Evolutionary conservation across 192 early-diverging fungal genomes (phyloP).

Genomic region (Coemansia sp.): DNA sequence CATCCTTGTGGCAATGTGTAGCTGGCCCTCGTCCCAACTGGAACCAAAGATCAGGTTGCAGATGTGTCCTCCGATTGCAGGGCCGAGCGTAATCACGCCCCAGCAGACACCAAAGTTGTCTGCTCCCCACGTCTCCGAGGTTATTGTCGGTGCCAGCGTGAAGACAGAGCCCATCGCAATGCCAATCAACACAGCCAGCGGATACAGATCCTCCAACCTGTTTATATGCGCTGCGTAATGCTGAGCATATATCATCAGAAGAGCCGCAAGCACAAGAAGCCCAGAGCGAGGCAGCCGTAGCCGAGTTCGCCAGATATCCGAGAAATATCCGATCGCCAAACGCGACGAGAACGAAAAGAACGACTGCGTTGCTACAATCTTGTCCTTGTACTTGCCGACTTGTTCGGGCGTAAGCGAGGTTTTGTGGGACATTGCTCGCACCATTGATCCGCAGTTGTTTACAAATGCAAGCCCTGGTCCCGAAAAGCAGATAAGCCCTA

Average conservation of each 20-base stretch:
- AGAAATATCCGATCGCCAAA: slow-evolving; percentile 40
- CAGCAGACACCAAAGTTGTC: slow-evolving; percentile 57
- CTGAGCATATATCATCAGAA: slow-evolving; percentile 52
- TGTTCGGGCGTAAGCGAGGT: slow-evolving; percentile 31
- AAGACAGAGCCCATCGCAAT: slow-evolving; percentile 50
- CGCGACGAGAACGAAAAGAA: slow-evolving; percentile 52
- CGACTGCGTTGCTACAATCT: slow-evolving; percentile 53
- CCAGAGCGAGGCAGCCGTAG: slow-evolving; percentile 43
- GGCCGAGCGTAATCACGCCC: slow-evolving; percentile 61
- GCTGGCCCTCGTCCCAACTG: slow-evolving; percentile 55
- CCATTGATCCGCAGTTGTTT: slow-evolving; percentile 56
- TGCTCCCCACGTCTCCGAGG: slow-evolving; percentile 54
- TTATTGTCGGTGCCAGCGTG: slow-evolving; percentile 52
- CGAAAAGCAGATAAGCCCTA: slow-evolving; percentile 47
- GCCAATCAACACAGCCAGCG: slow-evolving; percentile 42
- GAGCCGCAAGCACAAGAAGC: slow-evolving; percentile 26
- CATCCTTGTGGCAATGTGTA: slow-evolving; percentile 17
- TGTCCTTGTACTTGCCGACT: slow-evolving; percentile 47
- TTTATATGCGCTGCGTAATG: slow-evolving; percentile 14
- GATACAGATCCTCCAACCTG: slow-evolving; percentile 30
- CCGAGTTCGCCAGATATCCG: slow-evolving; percentile 47
- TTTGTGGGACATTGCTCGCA: slow-evolving; percentile 41
- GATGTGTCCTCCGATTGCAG: slow-evolving; percentile 63
- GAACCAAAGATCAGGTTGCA: slow-evolving; percentile 65
- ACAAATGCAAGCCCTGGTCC: slow-evolving; percentile 51